Evolutionary conservation across 768 basidiomycete species (phyloP).

Genomic region (Tubosaeta sp.): DNA sequence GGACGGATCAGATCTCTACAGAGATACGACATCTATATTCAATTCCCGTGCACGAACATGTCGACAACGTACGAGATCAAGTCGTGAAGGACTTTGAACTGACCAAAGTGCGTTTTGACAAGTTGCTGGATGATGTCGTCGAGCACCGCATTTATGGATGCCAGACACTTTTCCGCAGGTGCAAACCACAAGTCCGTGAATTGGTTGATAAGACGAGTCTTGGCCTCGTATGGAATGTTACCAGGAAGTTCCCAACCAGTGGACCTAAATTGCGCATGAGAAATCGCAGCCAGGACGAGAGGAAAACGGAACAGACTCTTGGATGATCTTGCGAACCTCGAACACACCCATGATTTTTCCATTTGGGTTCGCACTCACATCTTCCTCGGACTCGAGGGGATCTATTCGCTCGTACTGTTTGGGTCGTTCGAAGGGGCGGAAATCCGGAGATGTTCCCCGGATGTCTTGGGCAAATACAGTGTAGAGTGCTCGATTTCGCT

Average conservation of each 20-base stretch:
- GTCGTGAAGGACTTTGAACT: constrained; percentile 34
- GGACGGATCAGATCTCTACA: constrained; percentile 25
- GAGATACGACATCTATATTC: not conserved
- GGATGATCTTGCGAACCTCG: constrained; percentile 34
- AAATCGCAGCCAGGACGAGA: not conserved
- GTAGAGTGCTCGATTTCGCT: constrained; percentile 33
- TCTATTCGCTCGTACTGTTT: constrained; percentile 10
- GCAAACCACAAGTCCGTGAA: constrained; percentile 35
- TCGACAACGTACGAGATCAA: constrained; percentile 32
- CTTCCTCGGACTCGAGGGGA: constrained; percentile 9
- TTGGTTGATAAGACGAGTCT: constrained; percentile 31
- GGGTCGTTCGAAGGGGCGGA: constrained; percentile 29
- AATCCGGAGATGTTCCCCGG: constrained; percentile 39
- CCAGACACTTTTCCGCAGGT: constrained; percentile 35
- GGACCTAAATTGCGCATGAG: constrained; percentile 25
- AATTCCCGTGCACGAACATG: not conserved
- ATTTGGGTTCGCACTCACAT: not conserved
- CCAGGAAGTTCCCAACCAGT: constrained; percentile 41
- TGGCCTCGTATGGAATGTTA: constrained; percentile 40
- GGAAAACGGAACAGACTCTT: constrained; percentile 26
- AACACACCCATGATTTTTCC: constrained; percentile 26
- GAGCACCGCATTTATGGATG: constrained; percentile 29
- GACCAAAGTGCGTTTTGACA: constrained; percentile 36
- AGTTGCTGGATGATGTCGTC: constrained; percentile 26
- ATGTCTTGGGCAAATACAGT: constrained; percentile 32